Conservation (phyloP, 2,329 filamentous ascomycete species). For the Cladosporium phlei region DNA sequence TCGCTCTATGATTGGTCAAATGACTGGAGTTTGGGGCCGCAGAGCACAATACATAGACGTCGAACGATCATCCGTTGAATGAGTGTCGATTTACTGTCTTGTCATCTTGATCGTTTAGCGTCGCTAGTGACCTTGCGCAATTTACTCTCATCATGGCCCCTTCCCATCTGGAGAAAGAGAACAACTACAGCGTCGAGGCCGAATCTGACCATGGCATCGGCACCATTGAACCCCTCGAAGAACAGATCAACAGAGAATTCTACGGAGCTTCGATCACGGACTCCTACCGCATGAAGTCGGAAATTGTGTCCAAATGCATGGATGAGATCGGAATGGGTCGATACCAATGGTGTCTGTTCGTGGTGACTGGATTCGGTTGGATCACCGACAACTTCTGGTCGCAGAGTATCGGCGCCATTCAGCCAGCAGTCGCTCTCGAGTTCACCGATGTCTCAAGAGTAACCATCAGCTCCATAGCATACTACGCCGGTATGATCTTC, state of each 20-base stretch:
- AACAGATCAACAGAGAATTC: constrained; percentile 1
- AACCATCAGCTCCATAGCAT: constrained; percentile 67
- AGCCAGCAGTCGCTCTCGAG: constrained; percentile 8
- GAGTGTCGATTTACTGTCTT: too few species aligned
- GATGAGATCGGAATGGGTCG: constrained; percentile 70
- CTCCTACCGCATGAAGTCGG: constrained; percentile 11
- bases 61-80: too few species aligned
- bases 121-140: too few species aligned
- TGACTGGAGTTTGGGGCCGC: too few species aligned
- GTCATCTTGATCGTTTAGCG: too few species aligned
- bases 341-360: constrained; percentile 79
- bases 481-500: constrained; percentile 69
- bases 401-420: constrained; percentile 53
- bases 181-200: constrained; percentile 1
- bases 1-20: too few species aligned
- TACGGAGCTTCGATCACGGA: constrained; percentile 6
- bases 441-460: constrained; percentile 1
- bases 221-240: constrained; percentile 3
- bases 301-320: constrained; percentile 9
- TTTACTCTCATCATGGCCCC: background rate
- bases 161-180: background rate
- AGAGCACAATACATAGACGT: too few species aligned
- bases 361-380: constrained; percentile 77
- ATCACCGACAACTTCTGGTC: constrained; percentile 68
- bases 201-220: constrained; percentile 7